A percentile compares a stretch with the other conserved stretches of the same genome.
Conservation (phyloP, 768 basidiomycete species). For the Favolaschia claudopus region DNA sequence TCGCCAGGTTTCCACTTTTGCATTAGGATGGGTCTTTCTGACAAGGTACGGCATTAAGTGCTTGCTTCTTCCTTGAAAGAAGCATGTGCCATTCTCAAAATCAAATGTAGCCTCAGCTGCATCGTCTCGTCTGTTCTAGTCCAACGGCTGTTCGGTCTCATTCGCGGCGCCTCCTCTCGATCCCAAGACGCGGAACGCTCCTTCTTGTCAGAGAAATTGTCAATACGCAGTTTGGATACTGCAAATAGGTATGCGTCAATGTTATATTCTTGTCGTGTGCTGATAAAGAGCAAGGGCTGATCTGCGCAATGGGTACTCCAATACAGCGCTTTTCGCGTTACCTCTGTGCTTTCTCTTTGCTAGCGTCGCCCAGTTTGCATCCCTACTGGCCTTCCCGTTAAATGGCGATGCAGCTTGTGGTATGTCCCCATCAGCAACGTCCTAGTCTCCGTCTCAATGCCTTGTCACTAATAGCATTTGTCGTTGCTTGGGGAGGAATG, state of each 20-base stretch:
- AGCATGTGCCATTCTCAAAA: constrained; percentile 6
- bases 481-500: constrained; percentile 55
- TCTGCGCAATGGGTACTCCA: constrained; percentile 23
- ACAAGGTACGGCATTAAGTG: constrained; percentile 40
- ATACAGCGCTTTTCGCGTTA: constrained; percentile 30
- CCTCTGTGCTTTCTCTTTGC: constrained; percentile 39
- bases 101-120: constrained; percentile 22
- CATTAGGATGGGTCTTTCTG: constrained; percentile 50
- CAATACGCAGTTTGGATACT: constrained; percentile 14
- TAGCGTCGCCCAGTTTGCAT: constrained; percentile 39
- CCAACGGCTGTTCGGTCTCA: constrained; percentile 21
- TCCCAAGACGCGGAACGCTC: constrained; percentile 18
- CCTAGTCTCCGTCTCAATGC: neutral
- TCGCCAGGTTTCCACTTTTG: constrained; percentile 48
- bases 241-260: constrained; percentile 15
- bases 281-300: constrained; percentile 8
- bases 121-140: constrained; percentile 24
- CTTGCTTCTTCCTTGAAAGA: constrained; percentile 8
- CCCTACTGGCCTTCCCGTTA: constrained; percentile 35
- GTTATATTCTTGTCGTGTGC: neutral
- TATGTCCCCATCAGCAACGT: neutral
- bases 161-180: constrained; percentile 12
- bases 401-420: constrained; percentile 28
- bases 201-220: constrained; percentile 16
- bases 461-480: constrained; percentile 45